Evolutionary conservation across 495 filamentous ascomycete genomes (phyloP), one percentile per base, ranked within the genome.

Genomic region (Aspergillus avenaceus): DNA sequence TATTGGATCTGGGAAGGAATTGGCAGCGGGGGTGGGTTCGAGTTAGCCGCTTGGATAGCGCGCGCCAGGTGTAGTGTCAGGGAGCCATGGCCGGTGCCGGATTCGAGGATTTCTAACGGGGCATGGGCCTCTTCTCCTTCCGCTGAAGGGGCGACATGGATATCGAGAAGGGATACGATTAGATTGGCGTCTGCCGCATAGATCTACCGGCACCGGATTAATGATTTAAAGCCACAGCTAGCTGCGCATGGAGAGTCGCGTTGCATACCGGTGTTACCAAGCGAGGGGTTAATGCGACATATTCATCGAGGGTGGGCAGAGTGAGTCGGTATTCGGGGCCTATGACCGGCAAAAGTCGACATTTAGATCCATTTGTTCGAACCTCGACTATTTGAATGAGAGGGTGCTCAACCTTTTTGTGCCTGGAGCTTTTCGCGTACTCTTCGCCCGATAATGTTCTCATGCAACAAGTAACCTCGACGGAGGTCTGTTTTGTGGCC

Each of bases 41-140:
- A 63, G 64, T 91, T 91, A 8, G 83, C 85, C 13, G 82, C 87
- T 62, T 90, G 85, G 19, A 91, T 80, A 25, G 85, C 85, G n/a
- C 84, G 78, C 18, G 84, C 80, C 12, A 91, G 75, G 53, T 87
- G 76, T 7, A 91, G 69, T 2, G 87, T 91, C 41, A 92, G 65
- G 11, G 83, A 82, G 41, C 87, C 88, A 70, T 90, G 84, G 3
- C 88, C 88, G 1, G 88, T 91, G 6, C 88, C 88, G 29, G 86
- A 87, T 65, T 92, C 88, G 27, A 92, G 81, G 29, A 91, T 85
- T 57, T 91, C 85, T 0, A 89, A 51, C 14, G 50, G 58, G 29
- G 47, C 57, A 26, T 54, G 50, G 34, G 55, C 45, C 7, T 46
- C 24, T 19, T 70, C 54, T 12, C 55, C 62, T 18, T 56, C 56